Conservation (phyloP, 2,329 filamentous ascomycete species). For the Cercospora sp. region DNA sequence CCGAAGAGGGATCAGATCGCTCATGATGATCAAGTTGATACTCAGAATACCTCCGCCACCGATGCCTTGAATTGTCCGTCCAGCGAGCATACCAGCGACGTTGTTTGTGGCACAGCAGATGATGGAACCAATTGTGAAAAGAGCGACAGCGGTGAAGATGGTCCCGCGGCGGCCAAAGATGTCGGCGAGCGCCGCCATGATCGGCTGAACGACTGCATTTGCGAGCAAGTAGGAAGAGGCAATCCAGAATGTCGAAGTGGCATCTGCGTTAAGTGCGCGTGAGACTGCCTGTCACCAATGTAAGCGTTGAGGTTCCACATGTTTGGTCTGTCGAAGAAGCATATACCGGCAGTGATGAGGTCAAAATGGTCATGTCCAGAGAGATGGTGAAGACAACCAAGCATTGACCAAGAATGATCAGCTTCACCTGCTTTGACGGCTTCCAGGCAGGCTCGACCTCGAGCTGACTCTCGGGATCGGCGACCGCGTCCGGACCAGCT, state of each 20-base stretch:
- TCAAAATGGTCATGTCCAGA: conserved; percentile 52
- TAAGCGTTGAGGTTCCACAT: conserved; percentile 17
- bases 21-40: conserved; percentile 46
- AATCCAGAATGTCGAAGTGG: conserved; percentile 51
- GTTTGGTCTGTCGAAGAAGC: no score
- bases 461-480: background rate
- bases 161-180: conserved; percentile 52
- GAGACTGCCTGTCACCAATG: conserved; percentile 34
- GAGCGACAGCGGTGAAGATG: conserved; percentile 45
- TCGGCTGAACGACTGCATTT: conserved; percentile 46
- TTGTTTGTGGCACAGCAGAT: conserved; percentile 45
- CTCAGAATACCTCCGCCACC: conserved; percentile 49
- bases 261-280: conserved; percentile 38
- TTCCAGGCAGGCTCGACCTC: conserved; percentile 36
- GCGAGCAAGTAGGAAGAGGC: conserved; percentile 52
- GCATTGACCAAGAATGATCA: conserved; percentile 46
- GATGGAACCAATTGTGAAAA: conserved; percentile 51
- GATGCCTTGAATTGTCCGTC: conserved; percentile 49
- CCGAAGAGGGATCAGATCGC: conserved; percentile 42
- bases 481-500: background rate
- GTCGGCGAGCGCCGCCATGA: conserved; percentile 47
- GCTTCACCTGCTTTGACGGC: conserved; percentile 43
- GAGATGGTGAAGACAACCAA: conserved; percentile 52
- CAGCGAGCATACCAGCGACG: conserved; percentile 44
- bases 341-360: conserved; percentile 47